phyloP scores from a whole-genome alignment of 2,329 filamentous ascomycete species.

The Aspergillus carbonarius region DNA sequence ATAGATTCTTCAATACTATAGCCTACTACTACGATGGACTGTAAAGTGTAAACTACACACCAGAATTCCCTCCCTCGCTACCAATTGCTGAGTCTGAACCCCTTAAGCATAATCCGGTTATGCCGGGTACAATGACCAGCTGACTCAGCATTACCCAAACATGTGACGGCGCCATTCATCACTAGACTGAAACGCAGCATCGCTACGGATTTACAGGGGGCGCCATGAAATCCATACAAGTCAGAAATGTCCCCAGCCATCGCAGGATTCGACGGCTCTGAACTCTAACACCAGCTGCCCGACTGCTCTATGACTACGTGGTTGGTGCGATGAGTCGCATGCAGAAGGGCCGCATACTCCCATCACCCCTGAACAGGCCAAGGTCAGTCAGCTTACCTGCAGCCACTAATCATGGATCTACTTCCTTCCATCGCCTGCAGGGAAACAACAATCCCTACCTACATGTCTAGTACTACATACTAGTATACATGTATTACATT shows the following conservation, averaged over 20 bases:
- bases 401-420: background rate
- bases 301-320: background rate
- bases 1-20: no score
- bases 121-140: background rate
- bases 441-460: no score
- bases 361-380: background rate
- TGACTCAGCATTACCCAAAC: background rate
- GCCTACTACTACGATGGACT: no score
- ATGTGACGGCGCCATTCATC: no score
- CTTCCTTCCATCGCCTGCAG: background rate
- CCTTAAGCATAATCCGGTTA: background rate
- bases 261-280: background rate
- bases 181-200: constrained; percentile 2
- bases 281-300: constrained; percentile 5
- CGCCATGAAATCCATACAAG: background rate
- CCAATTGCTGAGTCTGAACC: background rate
- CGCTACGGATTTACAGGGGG: background rate
- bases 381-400: constrained; percentile 1
- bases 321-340: constrained; percentile 7
- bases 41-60: no score
- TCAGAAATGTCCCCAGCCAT: background rate
- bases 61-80: no score
- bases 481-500: no score
- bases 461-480: no score
- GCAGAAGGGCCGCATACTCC: background rate